A percentile compares a stretch with the other conserved stretches of the same genome.
Conservation (phyloP, 2,329 filamentous ascomycete genomes). For the Chaetomium olivaceum region DNA sequence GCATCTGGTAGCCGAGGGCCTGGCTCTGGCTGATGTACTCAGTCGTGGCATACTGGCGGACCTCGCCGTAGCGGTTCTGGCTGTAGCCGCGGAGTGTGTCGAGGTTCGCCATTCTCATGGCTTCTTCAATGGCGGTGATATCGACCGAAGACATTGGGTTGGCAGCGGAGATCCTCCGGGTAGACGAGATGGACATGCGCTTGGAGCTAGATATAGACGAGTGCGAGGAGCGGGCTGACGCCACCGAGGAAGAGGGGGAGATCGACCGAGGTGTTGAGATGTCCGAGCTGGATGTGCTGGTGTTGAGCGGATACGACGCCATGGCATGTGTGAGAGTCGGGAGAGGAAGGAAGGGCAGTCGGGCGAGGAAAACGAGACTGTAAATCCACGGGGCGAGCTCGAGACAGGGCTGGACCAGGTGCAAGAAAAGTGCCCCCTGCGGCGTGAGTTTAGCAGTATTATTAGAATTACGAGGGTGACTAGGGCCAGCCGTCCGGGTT, state of each 20-base stretch:
- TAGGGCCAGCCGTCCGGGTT: slow-evolving; percentile 18
- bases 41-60: slow-evolving; percentile 55
- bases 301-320: slow-evolving; percentile 49
- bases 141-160: slow-evolving; percentile 61
- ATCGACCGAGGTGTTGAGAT: slow-evolving; percentile 57
- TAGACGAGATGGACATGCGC: slow-evolving; percentile 51
- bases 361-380: slow-evolving; percentile 27
- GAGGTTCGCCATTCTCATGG: slow-evolving; percentile 61
- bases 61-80: slow-evolving; percentile 56
- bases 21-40: slow-evolving; percentile 54
- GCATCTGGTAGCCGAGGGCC: slow-evolving; percentile 61
- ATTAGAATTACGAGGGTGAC: slow-evolving; percentile 28
- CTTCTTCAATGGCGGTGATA: slow-evolving; percentile 57
- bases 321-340: slow-evolving; percentile 38
- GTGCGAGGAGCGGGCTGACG: slow-evolving; percentile 51
- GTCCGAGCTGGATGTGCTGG: slow-evolving; percentile 50
- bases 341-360: slow-evolving; percentile 25
- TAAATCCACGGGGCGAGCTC: slow-evolving; percentile 29
- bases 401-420: slow-evolving; percentile 28
- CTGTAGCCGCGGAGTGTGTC: slow-evolving; percentile 63
- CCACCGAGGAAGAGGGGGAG: slow-evolving; percentile 52
- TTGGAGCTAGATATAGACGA: slow-evolving; percentile 53
- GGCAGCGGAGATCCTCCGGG: slow-evolving; percentile 52
- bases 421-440: slow-evolving; percentile 27
- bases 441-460: slow-evolving; percentile 27